Evolutionary conservation across 2,329 filamentous ascomycete species (phyloP).

Genomic region (Phoma sp.): DNA sequence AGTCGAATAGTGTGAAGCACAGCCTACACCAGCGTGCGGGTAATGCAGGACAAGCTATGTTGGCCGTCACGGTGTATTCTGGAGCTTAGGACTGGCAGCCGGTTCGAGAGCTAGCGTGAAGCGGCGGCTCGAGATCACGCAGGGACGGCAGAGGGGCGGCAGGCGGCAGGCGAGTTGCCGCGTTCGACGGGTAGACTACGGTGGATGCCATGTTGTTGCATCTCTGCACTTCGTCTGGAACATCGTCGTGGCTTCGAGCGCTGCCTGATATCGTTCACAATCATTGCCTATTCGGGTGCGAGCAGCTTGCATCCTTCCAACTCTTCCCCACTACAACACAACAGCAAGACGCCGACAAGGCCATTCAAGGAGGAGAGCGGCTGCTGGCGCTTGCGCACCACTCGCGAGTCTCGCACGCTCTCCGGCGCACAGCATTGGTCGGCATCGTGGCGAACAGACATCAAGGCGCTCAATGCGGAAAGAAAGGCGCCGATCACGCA

Average conservation of each 20-base stretch:
- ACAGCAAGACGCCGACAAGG: background rate
- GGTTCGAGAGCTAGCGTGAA: background rate
- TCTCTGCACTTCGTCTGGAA: background rate
- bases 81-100: background rate
- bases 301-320: background rate
- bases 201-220: too few relatives aligned
- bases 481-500: constrained; percentile 1
- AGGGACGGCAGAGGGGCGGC: constrained; percentile 6
- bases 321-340: background rate
- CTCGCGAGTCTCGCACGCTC: background rate
- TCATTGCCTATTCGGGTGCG: constrained; percentile 1
- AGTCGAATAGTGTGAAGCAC: background rate
- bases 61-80: background rate
- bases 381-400: background rate
- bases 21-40: constrained; percentile 3
- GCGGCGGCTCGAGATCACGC: constrained; percentile 3
- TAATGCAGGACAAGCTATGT: background rate
- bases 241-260: background rate
- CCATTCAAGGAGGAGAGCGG: background rate
- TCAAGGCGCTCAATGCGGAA: constrained; percentile 1
- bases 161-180: background rate
- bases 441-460: background rate
- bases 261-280: constrained; percentile 1
- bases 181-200: background rate
- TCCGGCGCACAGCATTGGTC: constrained; percentile 4